A percentile compares a stretch with the other conserved stretches of the same genome.
Conservation (phyloP, 495 filamentous ascomycete genomes). For the Symbiotaphrina buchneri region DNA sequence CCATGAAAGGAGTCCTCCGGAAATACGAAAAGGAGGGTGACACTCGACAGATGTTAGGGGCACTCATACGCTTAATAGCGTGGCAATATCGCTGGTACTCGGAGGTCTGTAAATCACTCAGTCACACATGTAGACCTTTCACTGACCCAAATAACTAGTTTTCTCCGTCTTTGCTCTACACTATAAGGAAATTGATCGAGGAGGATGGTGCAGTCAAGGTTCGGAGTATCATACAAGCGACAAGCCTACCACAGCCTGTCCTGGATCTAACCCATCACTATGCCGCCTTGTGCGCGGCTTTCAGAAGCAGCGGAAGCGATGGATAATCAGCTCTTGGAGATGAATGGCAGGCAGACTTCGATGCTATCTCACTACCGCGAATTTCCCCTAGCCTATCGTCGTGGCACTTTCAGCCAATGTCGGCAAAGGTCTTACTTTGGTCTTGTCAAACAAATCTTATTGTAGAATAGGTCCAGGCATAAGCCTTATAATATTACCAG, state of each 20-base stretch:
- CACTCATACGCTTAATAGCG: slow-evolving; percentile 69
- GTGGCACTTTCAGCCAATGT: too few species aligned
- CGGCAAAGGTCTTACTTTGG: too few species aligned
- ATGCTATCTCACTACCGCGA: neutral
- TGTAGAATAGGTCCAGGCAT: too few species aligned
- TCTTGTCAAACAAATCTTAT: too few species aligned
- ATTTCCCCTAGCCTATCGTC: too few species aligned
- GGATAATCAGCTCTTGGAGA: slow-evolving; percentile 23
- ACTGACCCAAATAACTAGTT: slow-evolving; percentile 30
- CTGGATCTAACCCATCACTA: slow-evolving; percentile 93
- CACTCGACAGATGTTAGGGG: slow-evolving; percentile 50
- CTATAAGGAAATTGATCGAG: slow-evolving; percentile 81
- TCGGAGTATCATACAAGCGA: slow-evolving; percentile 88
- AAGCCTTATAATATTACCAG: too few species aligned
- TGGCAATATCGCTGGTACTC: slow-evolving; percentile 99
- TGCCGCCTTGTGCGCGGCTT: slow-evolving; percentile 78
- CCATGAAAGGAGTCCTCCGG: slow-evolving; percentile 62
- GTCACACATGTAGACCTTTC: neutral
- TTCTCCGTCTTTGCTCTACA: slow-evolving; percentile 66
- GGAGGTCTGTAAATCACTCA: slow-evolving; percentile 28
- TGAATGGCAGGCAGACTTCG: neutral
- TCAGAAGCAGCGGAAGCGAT: slow-evolving; percentile 85
- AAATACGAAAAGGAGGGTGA: slow-evolving; percentile 52
- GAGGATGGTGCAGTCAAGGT: slow-evolving; percentile 96
- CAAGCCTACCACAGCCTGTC: slow-evolving; percentile 76